A percentile compares a stretch with the other conserved stretches of the same genome.
phyloP scores from a whole-genome alignment of 2,329 filamentous ascomycete genomes.

The Epichloe baconii region DNA sequence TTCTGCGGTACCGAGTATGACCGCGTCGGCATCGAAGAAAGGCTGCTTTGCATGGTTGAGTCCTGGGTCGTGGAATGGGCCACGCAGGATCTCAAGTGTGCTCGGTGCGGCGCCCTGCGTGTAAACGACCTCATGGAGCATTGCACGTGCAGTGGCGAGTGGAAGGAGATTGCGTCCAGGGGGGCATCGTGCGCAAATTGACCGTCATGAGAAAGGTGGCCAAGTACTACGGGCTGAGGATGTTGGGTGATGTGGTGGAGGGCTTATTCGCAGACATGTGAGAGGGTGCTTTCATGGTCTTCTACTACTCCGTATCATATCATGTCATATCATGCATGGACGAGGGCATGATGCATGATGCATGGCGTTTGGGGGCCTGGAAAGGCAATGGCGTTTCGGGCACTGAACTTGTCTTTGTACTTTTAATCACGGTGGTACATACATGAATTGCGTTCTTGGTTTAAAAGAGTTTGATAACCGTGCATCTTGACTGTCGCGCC shows the following conservation, averaged over 20 bases:
- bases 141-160: constrained; percentile 81
- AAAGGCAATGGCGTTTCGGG: too few species aligned
- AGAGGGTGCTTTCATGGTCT: neutral
- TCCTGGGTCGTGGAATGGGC: constrained; percentile 66
- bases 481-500: too few species aligned
- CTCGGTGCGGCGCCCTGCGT: constrained; percentile 55
- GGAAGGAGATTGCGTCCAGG: constrained; percentile 58
- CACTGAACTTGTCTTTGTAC: too few species aligned
- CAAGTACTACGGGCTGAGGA: constrained; percentile 64
- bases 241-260: constrained; percentile 65
- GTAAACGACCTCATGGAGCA: constrained; percentile 95
- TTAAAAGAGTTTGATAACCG: too few species aligned
- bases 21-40: constrained; percentile 71
- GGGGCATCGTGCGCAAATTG: constrained; percentile 51
- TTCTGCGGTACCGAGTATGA: constrained; percentile 68
- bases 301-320: too few species aligned
- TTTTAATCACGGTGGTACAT: too few species aligned
- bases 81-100: constrained; percentile 80
- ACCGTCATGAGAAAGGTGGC: constrained; percentile 63
- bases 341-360: too few species aligned
- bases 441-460: too few species aligned
- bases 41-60: constrained; percentile 64
- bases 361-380: too few species aligned
- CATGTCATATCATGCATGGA: too few species aligned
- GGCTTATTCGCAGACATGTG: constrained; percentile 41